These are phyloP conservation scores for Podospora fimiseda DNA, from an alignment of 495 filamentous ascomycete species.

Conservation along the genomic window DNA sequence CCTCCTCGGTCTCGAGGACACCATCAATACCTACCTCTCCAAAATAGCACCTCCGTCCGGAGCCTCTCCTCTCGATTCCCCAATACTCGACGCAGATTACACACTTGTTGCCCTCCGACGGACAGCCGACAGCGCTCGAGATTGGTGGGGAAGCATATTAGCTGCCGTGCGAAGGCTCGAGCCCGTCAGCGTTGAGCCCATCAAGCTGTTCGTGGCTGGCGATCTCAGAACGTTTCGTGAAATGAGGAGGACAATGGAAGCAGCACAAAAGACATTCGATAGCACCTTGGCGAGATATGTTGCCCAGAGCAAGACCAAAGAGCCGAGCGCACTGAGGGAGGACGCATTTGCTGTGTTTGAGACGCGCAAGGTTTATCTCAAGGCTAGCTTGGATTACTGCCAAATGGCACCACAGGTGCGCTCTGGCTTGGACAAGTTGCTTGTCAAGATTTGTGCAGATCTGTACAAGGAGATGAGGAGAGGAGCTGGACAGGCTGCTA, in stretches of 20 bases:
- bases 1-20: conserved; percentile 58
- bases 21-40: conserved; percentile 65
- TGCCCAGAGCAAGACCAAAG: conserved; percentile 83
- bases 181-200: conserved; percentile 68
- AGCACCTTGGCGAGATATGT: conserved; percentile 70
- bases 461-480: conserved; percentile 70
- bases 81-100: conserved; percentile 89
- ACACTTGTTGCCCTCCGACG: conserved; percentile 78
- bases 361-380: conserved; percentile 83
- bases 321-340: conserved; percentile 81
- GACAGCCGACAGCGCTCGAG: conserved; percentile 75
- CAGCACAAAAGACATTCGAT: conserved; percentile 79
- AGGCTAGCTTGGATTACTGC: conserved; percentile 89
- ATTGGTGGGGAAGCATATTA: conserved; percentile 77
- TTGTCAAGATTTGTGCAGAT: conserved; percentile 77
- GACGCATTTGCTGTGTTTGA: conserved; percentile 96
- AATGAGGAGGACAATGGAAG: conserved; percentile 63
- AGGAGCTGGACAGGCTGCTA: background rate
- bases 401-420: conserved; percentile 77
- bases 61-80: conserved; percentile 63
- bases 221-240: conserved; percentile 64
- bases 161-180: conserved; percentile 68
- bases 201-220: conserved; percentile 63
- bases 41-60: conserved; percentile 63
- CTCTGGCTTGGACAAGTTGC: conserved; percentile 70